Evolutionary conservation across 2,329 filamentous ascomycete species (phyloP).

Genomic region (Fusarium sacchari): DNA sequence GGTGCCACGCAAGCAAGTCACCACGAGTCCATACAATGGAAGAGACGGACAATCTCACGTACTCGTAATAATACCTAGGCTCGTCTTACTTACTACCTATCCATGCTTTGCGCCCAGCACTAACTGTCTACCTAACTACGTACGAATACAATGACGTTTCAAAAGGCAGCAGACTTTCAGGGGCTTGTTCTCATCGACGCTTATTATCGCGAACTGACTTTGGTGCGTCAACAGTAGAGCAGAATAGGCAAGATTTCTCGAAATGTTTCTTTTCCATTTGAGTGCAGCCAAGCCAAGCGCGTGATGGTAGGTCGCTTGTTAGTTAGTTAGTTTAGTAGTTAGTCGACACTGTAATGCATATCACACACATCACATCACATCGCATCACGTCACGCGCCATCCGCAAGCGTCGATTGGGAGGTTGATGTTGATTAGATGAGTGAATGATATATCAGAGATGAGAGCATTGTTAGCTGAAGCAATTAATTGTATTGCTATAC

Average conservation of each 20-base stretch:
- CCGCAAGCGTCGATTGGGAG: slow-evolving; percentile 21
- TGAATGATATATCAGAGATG: background rate
- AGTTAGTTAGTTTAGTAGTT: too few relatives aligned
- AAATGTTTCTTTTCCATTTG: background rate
- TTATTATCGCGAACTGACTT: slow-evolving; percentile 8
- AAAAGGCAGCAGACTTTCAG: slow-evolving; percentile 18
- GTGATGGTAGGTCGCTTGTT: slow-evolving; percentile 8
- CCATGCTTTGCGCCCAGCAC: background rate
- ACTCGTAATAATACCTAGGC: background rate
- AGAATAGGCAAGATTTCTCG: background rate
- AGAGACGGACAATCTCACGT: background rate
- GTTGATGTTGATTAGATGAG: background rate
- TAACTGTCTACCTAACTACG: background rate
- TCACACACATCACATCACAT: slow-evolving; percentile 17
- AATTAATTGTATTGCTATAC: background rate
- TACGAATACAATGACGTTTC: slow-evolving; percentile 27
- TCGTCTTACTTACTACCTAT: background rate
- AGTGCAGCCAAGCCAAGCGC: background rate
- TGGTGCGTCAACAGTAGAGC: background rate
- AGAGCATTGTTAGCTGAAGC: background rate
- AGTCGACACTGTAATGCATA: slow-evolving; percentile 1
- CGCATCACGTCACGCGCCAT: slow-evolving; percentile 27
- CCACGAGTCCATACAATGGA: background rate
- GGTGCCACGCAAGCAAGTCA: slow-evolving; percentile 12
- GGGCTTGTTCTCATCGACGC: slow-evolving; percentile 13